A percentile compares a stretch with the other conserved stretches of the same genome.
Conservation (phyloP, 1,284 basidiomycete genomes). For the Microbotryomycetes sp. region DNA sequence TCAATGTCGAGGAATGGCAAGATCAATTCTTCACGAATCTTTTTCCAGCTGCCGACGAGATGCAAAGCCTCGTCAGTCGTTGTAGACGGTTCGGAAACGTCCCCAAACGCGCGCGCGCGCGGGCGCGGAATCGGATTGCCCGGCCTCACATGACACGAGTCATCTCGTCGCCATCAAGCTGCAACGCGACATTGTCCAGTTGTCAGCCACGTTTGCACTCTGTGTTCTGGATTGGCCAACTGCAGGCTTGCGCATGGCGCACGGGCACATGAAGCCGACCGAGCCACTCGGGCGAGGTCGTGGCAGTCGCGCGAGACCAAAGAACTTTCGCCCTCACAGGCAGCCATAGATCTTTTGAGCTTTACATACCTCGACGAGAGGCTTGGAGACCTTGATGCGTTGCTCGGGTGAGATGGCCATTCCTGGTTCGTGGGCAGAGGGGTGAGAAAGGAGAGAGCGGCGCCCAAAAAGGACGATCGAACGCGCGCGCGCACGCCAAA, state of each 20-base stretch:
- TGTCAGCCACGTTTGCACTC: not conserved
- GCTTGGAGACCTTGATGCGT: slow-evolving; percentile 76
- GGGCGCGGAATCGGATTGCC: not conserved
- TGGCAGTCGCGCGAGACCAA: slow-evolving; percentile 34
- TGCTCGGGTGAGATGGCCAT: slow-evolving; percentile 24
- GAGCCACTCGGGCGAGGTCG: not conserved
- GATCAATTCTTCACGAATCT: slow-evolving; percentile 59
- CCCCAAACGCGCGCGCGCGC: not conserved
- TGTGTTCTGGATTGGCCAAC: slow-evolving; percentile 18
- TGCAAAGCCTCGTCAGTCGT: slow-evolving; percentile 64
- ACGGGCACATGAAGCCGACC: not conserved
- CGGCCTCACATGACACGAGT: slow-evolving; percentile 61
- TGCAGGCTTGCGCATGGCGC: not conserved
- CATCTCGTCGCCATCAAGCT: slow-evolving; percentile 85
- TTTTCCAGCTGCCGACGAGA: slow-evolving; percentile 26
- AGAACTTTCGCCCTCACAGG: not conserved
- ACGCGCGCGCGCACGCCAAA: not conserved
- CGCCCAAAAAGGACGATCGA: not conserved
- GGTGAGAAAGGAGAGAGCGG: not conserved
- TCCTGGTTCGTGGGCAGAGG: slow-evolving; percentile 1
- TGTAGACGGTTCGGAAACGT: slow-evolving; percentile 38
- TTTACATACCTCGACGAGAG: slow-evolving; percentile 78
- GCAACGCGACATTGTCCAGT: not conserved
- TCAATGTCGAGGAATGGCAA: slow-evolving; percentile 90
- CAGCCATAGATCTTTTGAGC: too few species aligned